Conservation (phyloP, 345 rosid species). For the Salix udensis region DNA sequence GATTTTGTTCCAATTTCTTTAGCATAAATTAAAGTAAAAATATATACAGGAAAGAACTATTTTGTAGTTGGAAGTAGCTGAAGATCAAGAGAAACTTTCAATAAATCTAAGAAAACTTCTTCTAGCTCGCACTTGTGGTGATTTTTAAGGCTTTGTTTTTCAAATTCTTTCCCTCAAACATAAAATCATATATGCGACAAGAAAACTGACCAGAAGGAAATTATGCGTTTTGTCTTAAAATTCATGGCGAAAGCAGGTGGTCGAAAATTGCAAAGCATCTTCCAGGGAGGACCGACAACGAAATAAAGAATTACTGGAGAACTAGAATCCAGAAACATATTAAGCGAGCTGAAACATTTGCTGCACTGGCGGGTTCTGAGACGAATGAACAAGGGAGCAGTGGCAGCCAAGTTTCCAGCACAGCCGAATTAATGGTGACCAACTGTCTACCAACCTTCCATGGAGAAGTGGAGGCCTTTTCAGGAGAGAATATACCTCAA, state of each 20-base stretch:
- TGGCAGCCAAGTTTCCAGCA: slow-evolving; percentile 30
- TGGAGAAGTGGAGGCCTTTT: slow-evolving; percentile 20
- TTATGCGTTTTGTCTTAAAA: no score
- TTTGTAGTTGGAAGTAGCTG: no score
- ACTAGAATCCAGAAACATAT: slow-evolving; percentile 89
- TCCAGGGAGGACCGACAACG: slow-evolving; percentile 98
- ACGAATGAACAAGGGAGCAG: slow-evolving; percentile 38
- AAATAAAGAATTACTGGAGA: slow-evolving; percentile 96
- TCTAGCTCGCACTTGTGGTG: background rate
- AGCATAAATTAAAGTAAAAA: no score
- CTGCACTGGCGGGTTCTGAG: slow-evolving; percentile 37
- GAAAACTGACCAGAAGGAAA: background rate
- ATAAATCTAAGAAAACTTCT: no score
- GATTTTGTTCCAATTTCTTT: no score
- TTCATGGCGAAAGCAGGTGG: slow-evolving; percentile 47
- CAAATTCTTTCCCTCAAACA: background rate
- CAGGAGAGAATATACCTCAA: slow-evolving; percentile 7
- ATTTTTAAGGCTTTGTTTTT: background rate
- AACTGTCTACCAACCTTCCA: slow-evolving; percentile 47
- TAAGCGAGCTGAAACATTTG: slow-evolving; percentile 47
- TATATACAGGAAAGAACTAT: no score
- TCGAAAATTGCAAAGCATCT: slow-evolving; percentile 92
- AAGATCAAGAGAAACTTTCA: no score
- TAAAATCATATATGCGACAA: background rate
- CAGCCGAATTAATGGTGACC: slow-evolving; percentile 37